Conservation (phyloP, 2,329 filamentous ascomycete genomes). For the Zymoseptoria pseudotritici region DNA sequence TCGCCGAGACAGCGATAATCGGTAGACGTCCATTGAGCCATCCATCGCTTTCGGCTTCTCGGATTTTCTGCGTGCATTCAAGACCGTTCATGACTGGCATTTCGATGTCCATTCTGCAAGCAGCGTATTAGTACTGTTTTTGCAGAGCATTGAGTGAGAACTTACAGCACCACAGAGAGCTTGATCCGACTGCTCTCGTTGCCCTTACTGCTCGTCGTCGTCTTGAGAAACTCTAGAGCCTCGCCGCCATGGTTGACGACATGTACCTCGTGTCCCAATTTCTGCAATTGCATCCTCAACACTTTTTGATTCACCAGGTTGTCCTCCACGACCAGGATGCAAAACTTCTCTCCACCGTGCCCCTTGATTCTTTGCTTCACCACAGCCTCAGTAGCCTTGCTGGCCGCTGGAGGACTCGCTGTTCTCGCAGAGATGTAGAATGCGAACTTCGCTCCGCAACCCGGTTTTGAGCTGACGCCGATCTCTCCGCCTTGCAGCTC, state of each 20-base stretch:
- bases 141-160: not conserved
- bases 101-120: slow-evolving; percentile 59
- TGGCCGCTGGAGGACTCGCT: not conserved
- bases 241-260: slow-evolving; percentile 35
- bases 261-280: slow-evolving; percentile 30
- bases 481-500: slow-evolving; percentile 63
- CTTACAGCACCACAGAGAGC: slow-evolving; percentile 4
- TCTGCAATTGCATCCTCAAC: slow-evolving; percentile 33
- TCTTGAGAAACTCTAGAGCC: slow-evolving; percentile 30
- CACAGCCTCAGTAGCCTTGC: not conserved
- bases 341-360: not conserved
- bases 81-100: slow-evolving; percentile 79
- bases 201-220: slow-evolving; percentile 10
- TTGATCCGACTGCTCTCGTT: not conserved
- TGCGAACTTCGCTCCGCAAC: slow-evolving; percentile 55
- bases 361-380: not conserved
- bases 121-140: not conserved
- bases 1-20: slow-evolving; percentile 71
- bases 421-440: slow-evolving; percentile 56
- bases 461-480: slow-evolving; percentile 52
- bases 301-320: slow-evolving; percentile 37
- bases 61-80: slow-evolving; percentile 59
- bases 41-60: slow-evolving; percentile 55
- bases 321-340: slow-evolving; percentile 28
- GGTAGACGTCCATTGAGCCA: slow-evolving; percentile 57